Base-by-base conservation (phyloP, 1,284 basidiomycete genomes). In the Cerioporus squamosus region DNA sequence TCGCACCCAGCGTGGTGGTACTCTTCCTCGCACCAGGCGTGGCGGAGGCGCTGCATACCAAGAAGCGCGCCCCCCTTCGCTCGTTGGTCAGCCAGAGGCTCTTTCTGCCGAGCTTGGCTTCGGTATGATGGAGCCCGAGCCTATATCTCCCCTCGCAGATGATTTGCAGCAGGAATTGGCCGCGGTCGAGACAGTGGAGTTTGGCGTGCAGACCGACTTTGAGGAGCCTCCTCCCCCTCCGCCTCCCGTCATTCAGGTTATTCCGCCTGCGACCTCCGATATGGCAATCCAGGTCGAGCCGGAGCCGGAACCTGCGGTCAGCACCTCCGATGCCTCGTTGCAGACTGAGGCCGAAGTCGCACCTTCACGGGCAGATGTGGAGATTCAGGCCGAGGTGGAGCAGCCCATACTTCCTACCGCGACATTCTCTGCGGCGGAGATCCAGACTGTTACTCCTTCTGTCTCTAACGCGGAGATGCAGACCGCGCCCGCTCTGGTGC, bases 21-120 rank as follows among this genome's bases (percentile, higher is more conserved):
- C 49, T 15, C 39, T 51, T 9, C 49, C 49, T 24, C 76, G 80
- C 44, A 75, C 81, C 17, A 72, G 77, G 5, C 79, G 82, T 43
- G 81, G 83, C 51, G 82, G 89, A 49, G 87, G 87, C 53, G 79
- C 82, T 51, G 81, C 88, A 12, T 88, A 81, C 74, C 84, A 85
- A 63, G 82, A 86, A 61, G 80, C 82, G 14, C 80, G 88, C 7
- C 90, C 90, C 2, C 77, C 84, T 33, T 90, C 87, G 0, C 73
- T 91, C 36, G 81, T 91, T 10, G 86, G 84, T 33, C 81, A 83
- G 14, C 88, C 88, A 0, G 89, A 88, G 65, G 82, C 86, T 12
- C 76, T 91, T 26, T 85, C 87, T 23, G 79, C 82, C 31, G 89
- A 90, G 68, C 77, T 90, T 49, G 83, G 82, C 36, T 78, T 84